Percentiles rank a stretch among this genome's conserved stretches.
Evolutionary conservation across 2,329 filamentous ascomycete genomes (phyloP).

Genomic region (Aureobasidium sp.): DNA sequence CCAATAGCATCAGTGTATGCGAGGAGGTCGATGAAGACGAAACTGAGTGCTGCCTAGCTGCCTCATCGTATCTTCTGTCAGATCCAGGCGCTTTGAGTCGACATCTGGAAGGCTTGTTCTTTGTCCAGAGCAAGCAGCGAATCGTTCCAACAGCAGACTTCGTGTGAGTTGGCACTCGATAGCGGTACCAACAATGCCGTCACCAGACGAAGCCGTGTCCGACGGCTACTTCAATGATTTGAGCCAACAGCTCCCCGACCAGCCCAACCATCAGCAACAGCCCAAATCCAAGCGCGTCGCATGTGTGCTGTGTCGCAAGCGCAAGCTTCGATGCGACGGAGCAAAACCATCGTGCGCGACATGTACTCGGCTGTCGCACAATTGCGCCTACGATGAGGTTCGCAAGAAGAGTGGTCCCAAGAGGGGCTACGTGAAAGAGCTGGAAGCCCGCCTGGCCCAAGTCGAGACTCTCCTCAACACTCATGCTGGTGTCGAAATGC

Average conservation of each 20-base stretch:
- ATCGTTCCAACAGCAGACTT: background rate
- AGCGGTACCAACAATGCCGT: conserved; percentile 3
- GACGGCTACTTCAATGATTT: conserved; percentile 50
- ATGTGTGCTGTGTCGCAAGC: conserved; percentile 86
- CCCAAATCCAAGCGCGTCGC: conserved; percentile 72
- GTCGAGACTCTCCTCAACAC: conserved; percentile 86
- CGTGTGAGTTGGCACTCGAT: background rate
- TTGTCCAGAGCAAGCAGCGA: background rate
- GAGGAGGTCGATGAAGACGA: background rate
- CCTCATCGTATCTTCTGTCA: conserved; percentile 4
- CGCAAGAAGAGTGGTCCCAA: conserved; percentile 92
- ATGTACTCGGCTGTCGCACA: conserved; percentile 77
- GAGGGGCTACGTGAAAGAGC: conserved; percentile 85
- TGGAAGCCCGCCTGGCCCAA: conserved; percentile 81
- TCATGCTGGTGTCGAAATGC: conserved; percentile 38
- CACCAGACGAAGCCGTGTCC: conserved; percentile 11
- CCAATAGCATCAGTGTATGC: background rate
- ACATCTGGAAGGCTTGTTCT: background rate
- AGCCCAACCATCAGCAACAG: conserved; percentile 27
- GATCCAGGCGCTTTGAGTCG: background rate
- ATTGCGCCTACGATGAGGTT: conserved; percentile 86
- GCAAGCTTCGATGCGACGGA: conserved; percentile 88
- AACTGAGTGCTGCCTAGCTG: conserved; percentile 1
- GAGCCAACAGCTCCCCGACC: conserved; percentile 38
- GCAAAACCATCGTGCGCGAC: conserved; percentile 78